These are phyloP conservation scores for Blepharisma stoltei DNA, from an alignment of 73 alveolate species.

Conservation along the genomic window DNA sequence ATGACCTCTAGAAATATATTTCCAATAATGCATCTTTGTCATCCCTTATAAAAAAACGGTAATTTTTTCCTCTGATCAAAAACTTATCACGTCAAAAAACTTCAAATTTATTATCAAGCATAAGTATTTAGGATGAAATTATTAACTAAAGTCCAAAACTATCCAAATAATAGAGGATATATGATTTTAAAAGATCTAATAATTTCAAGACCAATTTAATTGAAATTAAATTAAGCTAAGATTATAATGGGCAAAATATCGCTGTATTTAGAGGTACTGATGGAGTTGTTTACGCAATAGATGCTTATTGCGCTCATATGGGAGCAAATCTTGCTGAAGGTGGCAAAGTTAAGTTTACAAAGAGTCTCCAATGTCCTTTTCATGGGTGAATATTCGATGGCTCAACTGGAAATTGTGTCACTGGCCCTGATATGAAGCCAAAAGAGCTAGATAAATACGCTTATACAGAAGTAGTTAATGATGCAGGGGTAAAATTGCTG, in stretches of 20 bases:
- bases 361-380: conserved; percentile 47
- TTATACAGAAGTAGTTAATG: conserved; percentile 31
- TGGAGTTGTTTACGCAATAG: conserved; percentile 41
- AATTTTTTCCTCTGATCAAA: too few species aligned
- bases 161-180: too few species aligned
- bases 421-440: conserved; percentile 28
- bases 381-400: conserved; percentile 61
- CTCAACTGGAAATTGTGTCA: conserved; percentile 39
- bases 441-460: conserved; percentile 26
- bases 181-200: too few species aligned
- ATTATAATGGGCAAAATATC: conserved; percentile 43
- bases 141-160: too few species aligned
- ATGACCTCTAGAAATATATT: too few species aligned
- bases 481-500: neutral
- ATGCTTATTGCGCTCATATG: conserved; percentile 58
- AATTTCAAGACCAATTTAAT: too few species aligned
- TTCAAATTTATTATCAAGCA: too few species aligned
- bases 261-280: conserved; percentile 48
- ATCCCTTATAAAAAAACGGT: too few species aligned
- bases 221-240: too few species aligned
- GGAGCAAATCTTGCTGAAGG: conserved; percentile 56
- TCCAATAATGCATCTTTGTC: too few species aligned
- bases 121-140: too few species aligned
- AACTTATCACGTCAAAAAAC: too few species aligned
- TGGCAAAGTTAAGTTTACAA: conserved; percentile 42